Conservation (phyloP, 2,329 filamentous ascomycete genomes). For the Pseudocercospora musae region DNA sequence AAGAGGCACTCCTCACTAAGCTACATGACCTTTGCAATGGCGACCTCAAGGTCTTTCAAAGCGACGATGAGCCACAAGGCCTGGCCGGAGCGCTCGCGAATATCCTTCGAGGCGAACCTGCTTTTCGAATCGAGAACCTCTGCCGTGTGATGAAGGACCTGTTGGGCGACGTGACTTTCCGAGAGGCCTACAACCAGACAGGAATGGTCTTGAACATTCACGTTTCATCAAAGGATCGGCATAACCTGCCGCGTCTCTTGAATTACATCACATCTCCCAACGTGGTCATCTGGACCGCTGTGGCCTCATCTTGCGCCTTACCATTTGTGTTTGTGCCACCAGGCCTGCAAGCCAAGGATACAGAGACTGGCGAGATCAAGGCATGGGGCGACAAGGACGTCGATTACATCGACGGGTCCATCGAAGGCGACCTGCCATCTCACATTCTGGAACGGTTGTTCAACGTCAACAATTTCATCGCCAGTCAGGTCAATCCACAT, state of each 20-base stretch:
- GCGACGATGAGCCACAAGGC: constrained; percentile 20
- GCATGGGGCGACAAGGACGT: constrained; percentile 85
- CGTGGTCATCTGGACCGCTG: constrained; percentile 93
- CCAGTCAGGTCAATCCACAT: constrained; percentile 94
- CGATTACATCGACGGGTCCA: constrained; percentile 89
- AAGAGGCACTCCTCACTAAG: constrained; percentile 16
- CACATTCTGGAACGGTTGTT: constrained; percentile 89
- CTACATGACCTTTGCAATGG: constrained; percentile 22
- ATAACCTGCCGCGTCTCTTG: constrained; percentile 79
- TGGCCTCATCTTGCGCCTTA: constrained; percentile 92
- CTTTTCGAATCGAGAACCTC: constrained; percentile 70
- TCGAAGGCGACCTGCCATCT: constrained; percentile 92
- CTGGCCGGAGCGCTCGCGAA: constrained; percentile 20
- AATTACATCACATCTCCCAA: constrained; percentile 94
- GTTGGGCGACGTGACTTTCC: constrained; percentile 87
- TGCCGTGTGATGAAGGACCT: constrained; percentile 75
- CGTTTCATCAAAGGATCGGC: constrained; percentile 81
- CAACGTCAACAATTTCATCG: constrained; percentile 97
- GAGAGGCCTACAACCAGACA: constrained; percentile 94
- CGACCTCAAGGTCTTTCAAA: constrained; percentile 24
- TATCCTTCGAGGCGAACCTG: constrained; percentile 20
- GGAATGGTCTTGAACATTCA: constrained; percentile 89
- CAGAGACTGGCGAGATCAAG: constrained; percentile 65
- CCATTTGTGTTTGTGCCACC: constrained; percentile 80
- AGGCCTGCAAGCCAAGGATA: constrained; percentile 79